Evolutionary conservation across 2,329 filamentous ascomycete genomes (phyloP).

Genomic region (Aureobasidium pullulans): DNA sequence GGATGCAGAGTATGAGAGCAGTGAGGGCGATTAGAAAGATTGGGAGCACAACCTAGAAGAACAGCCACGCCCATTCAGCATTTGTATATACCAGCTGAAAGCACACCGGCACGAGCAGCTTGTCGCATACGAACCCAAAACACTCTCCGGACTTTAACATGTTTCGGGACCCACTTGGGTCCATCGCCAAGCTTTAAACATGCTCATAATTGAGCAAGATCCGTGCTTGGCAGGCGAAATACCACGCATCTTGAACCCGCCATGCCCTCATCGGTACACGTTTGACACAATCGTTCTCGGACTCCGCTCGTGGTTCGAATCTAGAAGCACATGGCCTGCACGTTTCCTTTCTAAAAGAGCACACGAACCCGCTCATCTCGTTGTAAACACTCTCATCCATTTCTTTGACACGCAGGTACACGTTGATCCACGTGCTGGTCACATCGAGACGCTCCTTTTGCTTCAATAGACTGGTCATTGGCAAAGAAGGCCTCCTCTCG

Average conservation of each 20-base stretch:
- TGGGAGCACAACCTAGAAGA: background rate
- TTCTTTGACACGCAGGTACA: background rate
- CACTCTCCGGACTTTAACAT: background rate
- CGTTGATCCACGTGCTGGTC: background rate
- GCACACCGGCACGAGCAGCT: background rate
- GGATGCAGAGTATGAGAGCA: conserved; percentile 28
- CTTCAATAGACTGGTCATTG: background rate
- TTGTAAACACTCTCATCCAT: background rate
- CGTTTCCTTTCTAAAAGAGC: background rate
- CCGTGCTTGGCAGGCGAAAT: conserved; percentile 8
- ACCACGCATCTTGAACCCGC: background rate
- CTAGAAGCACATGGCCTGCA: conserved; percentile 7
- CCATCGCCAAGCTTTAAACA: conserved; percentile 3
- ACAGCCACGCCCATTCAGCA: background rate
- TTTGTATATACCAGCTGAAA: background rate
- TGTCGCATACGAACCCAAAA: background rate
- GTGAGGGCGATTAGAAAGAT: conserved; percentile 21
- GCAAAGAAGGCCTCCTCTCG: background rate
- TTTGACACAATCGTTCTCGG: background rate
- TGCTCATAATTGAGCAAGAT: conserved; percentile 11
- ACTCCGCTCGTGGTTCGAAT: background rate
- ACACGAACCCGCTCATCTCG: background rate
- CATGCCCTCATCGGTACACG: background rate
- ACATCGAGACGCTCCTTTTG: background rate
- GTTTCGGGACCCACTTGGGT: conserved; percentile 11